Evolutionary conservation across 2,329 filamentous ascomycete genomes (phyloP), one percentile per base, ranked within the genome.

Genomic region (Aureobasidium leucospermi): DNA sequence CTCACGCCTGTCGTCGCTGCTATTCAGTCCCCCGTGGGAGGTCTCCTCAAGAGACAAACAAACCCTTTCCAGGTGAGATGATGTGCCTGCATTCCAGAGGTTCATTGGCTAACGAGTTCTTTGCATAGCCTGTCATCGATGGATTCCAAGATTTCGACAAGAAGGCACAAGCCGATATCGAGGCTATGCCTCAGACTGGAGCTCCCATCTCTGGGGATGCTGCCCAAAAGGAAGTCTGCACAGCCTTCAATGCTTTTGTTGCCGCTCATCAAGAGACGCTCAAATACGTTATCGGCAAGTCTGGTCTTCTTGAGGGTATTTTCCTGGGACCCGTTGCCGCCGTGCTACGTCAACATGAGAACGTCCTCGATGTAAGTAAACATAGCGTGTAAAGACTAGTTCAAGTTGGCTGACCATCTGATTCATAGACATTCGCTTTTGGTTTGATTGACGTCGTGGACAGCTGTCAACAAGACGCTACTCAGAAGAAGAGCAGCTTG

Each of bases 261-360:
- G 10, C 43, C 6, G 64, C 70, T 8, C 70, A 73, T 36, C 68
- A 73, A 61, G 42, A 11, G 0, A 63, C 72, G 8, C 65, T 73
- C 15, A 70, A 70, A 32, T 71, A 70, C 32, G 61, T 74, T 4
- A 73, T 73, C 57, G 69, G 68, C 49, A 74, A 73, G 62, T 63
- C 70, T 29, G 69, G 68, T 3, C 45, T 73, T 6, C 63, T 72
- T 43, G 58, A 7, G 0, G 58, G 58, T 0, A 55, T 72, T 1
- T 23, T 73, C 28, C 59, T 73, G 29, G 71, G 69, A 1, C 7
- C 70, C 0, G 59, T 73, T 7, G 65, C 66, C 10, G 60, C 63
- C 5, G 63, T 65, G 1, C 66, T 74, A 2, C 64, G 69, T 32
- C 28, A n/a, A 3, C 36, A 38, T 11, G 51, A 60, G 16, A 16